Evolutionary conservation across 371 early-diverging fungal genomes (phyloP).

Genomic region (Mortierella polycephala): DNA sequence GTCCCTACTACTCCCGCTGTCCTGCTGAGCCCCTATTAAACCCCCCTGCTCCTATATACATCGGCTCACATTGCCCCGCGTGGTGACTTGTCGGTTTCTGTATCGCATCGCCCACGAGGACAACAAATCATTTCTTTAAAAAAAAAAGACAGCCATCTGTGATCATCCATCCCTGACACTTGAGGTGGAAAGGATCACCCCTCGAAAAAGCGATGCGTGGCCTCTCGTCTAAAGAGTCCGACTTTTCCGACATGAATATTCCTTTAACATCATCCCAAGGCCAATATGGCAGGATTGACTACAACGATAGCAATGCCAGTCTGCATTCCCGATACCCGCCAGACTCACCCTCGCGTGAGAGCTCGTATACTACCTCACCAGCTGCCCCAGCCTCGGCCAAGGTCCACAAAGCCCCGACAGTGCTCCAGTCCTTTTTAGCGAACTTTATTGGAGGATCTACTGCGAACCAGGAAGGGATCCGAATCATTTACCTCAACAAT

Average conservation of each 20-base stretch:
- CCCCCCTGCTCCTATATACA: too few relatives aligned
- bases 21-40: too few relatives aligned
- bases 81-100: too few relatives aligned
- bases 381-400: constrained; percentile 13
- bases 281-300: constrained; percentile 19
- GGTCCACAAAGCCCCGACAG: constrained; percentile 32
- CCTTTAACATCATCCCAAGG: constrained; percentile 47
- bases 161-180: too few relatives aligned
- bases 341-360: constrained; percentile 9
- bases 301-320: constrained; percentile 20
- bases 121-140: too few relatives aligned
- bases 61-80: too few relatives aligned
- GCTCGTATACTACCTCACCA: constrained; percentile 7
- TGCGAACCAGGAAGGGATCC: constrained; percentile 47
- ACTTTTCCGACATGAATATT: constrained; percentile 55
- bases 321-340: constrained; percentile 33
- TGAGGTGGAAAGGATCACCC: too few relatives aligned
- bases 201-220: constrained; percentile 31
- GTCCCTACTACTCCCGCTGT: too few relatives aligned
- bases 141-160: too few relatives aligned
- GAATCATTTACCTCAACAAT: constrained; percentile 90
- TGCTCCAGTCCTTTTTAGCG: constrained; percentile 27
- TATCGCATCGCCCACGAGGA: too few relatives aligned
- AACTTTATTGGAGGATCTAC: constrained; percentile 29
- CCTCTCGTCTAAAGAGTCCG: constrained; percentile 51